Evolutionary conservation across 192 early-diverging fungal genomes (phyloP).

Genomic region (Oehlia diaphana): DNA sequence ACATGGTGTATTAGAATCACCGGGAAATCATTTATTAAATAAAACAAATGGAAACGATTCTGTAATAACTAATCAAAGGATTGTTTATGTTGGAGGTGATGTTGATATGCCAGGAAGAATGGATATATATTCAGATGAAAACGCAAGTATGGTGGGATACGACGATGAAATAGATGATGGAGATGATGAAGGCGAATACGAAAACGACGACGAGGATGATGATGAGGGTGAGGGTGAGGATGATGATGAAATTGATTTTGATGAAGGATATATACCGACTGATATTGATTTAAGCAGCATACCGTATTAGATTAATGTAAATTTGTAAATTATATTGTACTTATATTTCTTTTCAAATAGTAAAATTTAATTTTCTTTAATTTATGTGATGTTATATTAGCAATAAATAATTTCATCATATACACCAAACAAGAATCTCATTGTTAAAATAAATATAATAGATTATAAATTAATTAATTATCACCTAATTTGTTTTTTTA

Average conservation of each 20-base stretch:
- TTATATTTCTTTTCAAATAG: background rate
- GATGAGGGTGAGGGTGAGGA: background rate
- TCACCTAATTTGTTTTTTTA: too few species aligned
- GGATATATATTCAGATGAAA: background rate
- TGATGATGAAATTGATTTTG: conserved; percentile 5
- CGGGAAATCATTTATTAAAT: background rate
- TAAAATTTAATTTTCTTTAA: too few species aligned
- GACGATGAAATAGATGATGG: conserved; percentile 14
- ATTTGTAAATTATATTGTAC: background rate
- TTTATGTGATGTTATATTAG: too few species aligned
- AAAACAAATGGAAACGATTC: background rate
- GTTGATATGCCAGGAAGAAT: conserved; percentile 32
- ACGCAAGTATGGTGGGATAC: background rate
- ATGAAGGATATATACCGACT: conserved; percentile 16
- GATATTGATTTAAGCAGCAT: conserved; percentile 6
- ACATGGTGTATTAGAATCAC: background rate
- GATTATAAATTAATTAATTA: too few species aligned
- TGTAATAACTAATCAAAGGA: background rate
- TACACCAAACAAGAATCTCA: too few species aligned
- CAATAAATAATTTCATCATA: too few species aligned
- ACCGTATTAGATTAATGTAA: conserved; percentile 3
- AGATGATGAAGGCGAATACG: conserved; percentile 22
- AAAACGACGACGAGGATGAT: background rate
- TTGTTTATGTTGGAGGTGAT: conserved; percentile 13
- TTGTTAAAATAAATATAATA: too few species aligned